phyloP scores from a whole-genome alignment of 768 basidiomycete species.

The Paxillus rubicundulus region DNA sequence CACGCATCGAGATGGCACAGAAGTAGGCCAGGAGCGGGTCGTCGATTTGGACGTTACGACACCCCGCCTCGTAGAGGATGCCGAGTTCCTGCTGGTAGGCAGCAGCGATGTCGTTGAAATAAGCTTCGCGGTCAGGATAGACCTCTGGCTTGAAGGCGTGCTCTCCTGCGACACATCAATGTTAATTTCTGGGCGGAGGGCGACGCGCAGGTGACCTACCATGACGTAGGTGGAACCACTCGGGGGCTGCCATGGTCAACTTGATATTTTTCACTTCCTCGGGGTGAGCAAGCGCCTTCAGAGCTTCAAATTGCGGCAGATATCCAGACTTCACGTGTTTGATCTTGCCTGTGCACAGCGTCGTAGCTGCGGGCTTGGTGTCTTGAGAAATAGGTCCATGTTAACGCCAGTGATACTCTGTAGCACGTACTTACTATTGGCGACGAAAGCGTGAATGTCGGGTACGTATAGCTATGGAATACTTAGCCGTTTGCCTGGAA shows the following conservation, averaged over 20 bases:
- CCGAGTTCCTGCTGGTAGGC: constrained; percentile 47
- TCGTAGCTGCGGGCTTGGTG: no score
- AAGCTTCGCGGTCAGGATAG: constrained; percentile 34
- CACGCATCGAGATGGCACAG: constrained; percentile 54
- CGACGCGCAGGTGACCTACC: constrained; percentile 34
- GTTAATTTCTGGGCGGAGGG: no score
- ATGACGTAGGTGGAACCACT: constrained; percentile 70
- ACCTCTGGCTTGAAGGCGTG: constrained; percentile 20
- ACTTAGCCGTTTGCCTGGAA: background rate
- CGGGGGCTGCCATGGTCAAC: constrained; percentile 67
- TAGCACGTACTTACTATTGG: constrained; percentile 12
- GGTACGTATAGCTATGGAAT: constrained; percentile 24
- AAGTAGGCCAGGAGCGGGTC: constrained; percentile 58
- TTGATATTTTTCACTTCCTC: constrained; percentile 70
- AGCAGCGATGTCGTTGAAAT: constrained; percentile 47
- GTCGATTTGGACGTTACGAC: constrained; percentile 44
- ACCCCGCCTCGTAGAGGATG: constrained; percentile 44
- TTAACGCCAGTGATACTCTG: background rate
- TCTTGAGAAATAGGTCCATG: background rate
- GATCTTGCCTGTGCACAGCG: constrained; percentile 19
- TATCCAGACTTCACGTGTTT: constrained; percentile 61
- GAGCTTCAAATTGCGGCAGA: constrained; percentile 57
- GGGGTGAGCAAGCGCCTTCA: constrained; percentile 54
- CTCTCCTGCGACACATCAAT: constrained; percentile 12
- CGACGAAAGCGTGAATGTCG: constrained; percentile 20